Evolutionary conservation across 306 rosid genomes (phyloP), one percentile per base, ranked within the genome.

Genomic region (Corylus heterophylla): DNA sequence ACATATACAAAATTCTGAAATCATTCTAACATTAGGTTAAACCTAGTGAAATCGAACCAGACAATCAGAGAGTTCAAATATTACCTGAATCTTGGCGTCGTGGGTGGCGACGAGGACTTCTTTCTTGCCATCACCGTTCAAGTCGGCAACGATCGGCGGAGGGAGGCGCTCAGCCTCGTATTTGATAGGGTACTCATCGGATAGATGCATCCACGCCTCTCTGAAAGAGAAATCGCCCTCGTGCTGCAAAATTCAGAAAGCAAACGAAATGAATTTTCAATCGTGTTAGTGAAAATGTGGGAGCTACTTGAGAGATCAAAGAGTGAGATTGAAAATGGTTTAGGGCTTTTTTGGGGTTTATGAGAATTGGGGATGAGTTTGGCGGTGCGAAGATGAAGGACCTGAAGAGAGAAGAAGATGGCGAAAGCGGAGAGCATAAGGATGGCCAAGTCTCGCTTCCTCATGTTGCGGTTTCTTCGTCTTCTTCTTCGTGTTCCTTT

Each of bases 381-480:
- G 37, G 22, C 2, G 3, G 8, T 67, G 11, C 51, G 70, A 69
- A 18, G 39, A 68, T 6, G 61, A 14, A 69, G 25, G 16, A 95
- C 98, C 92, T 95, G 99, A 68, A 96, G 98, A 67, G 99, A 87
- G 92, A 91, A 96, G 89, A 96, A 96, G 80, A 96, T 90, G 61
- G 99, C 99, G 86, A 96, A 93, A 78, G 99, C 96, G 11, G 90
- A 90, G 61, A 96, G 99, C 98, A 96, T 96, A 48, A 96, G 98
- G 84, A 96, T 96, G 68, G 98, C 92, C 80, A 96, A 91, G 86
- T 96, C 99, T 58, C 99, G 98, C 91, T 96, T 96, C 94, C 99
- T 96, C 99, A 96, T 93, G 3, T 39, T 71, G 61, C 63, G 22
- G 50, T n/a, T n/a, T 47, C 49, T 35, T 37, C 70, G 71, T 18